Base-by-base conservation (phyloP, 169 alveolate genomes). In the Eimeria maxima region DNA sequence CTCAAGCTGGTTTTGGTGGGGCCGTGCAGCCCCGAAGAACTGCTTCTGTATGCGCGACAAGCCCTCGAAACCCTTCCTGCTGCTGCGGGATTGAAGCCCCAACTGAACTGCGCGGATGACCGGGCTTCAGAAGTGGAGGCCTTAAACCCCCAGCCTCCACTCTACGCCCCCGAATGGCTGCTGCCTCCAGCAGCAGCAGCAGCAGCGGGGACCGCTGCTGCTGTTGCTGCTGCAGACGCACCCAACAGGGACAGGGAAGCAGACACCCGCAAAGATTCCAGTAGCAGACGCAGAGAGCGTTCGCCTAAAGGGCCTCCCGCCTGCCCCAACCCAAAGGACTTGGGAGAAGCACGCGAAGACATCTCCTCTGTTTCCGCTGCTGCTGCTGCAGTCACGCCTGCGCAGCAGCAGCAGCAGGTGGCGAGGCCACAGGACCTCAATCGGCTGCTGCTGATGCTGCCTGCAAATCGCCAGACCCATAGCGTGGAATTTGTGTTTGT, bases 381-480 rank as follows among this genome's bases (percentile, higher is more conserved):
- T 10, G 78, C 42, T 14, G 78, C 78, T 10, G 78, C 78, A 67
- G 29, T 24, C 13, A 29, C 78, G 16, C 1, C 45, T 67, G 78
- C 78, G 42, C 45, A 11, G 78, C 78, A 67, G 45, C 78, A n/a
- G 78, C 78, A 67, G 78, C 78, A 10, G 11, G 78, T 67, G 29
- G 78, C 78, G 42, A 24, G 78, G 45, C 78, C 78, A 10, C 29
- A 67, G n/a, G 78, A 67, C 78, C 78, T 67, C 42, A 29, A 67
- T 0, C 13, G 42, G 42, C 42, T 67, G 78, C 78, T 67, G 45
- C 42, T 67, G 78, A 67, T 67, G 42, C 78, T n/a, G 16, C 78
- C 78, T 10, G 29, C 78, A 0, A 67, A 29, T 3, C 16, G 78
- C 13, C 42, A n/a, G 29, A n/a, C 78, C 13, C 78, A 67, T 6